phyloP scores from a whole-genome alignment of 2,329 filamentous ascomycete genomes.

The Fusarium sambucinum region DNA sequence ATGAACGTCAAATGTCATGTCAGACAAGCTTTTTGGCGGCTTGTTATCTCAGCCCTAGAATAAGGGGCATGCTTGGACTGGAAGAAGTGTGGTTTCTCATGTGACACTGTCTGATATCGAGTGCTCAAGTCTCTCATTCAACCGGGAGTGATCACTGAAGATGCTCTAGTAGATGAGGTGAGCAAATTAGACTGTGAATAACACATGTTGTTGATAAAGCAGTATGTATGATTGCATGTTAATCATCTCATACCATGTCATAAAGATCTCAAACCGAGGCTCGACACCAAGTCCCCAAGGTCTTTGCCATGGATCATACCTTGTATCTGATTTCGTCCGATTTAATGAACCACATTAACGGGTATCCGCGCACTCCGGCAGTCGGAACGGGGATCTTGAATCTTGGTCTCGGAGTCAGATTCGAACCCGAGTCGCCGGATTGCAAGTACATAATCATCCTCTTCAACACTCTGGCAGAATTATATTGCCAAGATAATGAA shows the following conservation, averaged over 20 bases:
- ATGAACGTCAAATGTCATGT: neutral
- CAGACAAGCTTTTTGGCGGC: constrained; percentile 32
- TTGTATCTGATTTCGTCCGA: neutral
- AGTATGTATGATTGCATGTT: neutral
- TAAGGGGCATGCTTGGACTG: constrained; percentile 13
- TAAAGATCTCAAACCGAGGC: neutral
- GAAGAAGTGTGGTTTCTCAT: neutral
- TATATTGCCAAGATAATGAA: too few relatives aligned
- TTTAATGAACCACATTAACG: neutral
- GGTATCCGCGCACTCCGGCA: neutral
- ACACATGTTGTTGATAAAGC: neutral
- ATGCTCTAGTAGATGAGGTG: neutral
- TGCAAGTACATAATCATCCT: too few relatives aligned
- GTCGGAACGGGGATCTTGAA: neutral
- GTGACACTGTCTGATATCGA: neutral
- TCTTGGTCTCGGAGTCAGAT: constrained; percentile 9
- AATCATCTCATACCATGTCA: constrained; percentile 22
- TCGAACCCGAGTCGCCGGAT: constrained; percentile 22
- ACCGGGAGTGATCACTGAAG: neutral
- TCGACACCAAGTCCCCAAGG: neutral
- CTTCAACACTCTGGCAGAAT: neutral
- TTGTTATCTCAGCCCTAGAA: constrained; percentile 25
- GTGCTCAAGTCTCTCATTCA: neutral
- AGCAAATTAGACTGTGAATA: neutral
- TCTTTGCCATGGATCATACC: neutral